Evolutionary conservation across 2,329 filamentous ascomycete genomes (phyloP).

Genomic region (Lachnellula cervina): DNA sequence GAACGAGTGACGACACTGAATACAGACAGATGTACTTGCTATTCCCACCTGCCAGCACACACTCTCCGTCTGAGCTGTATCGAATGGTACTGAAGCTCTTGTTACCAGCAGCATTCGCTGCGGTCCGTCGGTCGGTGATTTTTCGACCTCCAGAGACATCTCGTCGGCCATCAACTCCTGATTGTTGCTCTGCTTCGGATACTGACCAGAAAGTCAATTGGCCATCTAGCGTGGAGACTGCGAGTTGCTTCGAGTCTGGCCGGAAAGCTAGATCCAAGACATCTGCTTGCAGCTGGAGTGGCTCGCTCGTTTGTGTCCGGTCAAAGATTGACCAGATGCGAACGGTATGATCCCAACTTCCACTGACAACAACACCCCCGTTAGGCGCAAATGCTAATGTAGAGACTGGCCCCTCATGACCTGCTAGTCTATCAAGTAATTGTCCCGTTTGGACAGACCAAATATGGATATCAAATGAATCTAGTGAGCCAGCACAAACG

Average conservation of each 20-base stretch:
- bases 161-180: slow-evolving; percentile 81
- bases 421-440: slow-evolving; percentile 81
- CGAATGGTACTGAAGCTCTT: slow-evolving; percentile 85
- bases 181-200: slow-evolving; percentile 78
- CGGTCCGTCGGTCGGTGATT: slow-evolving; percentile 79
- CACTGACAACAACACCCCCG: slow-evolving; percentile 77
- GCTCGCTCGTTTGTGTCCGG: slow-evolving; percentile 90
- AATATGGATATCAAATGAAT: slow-evolving; percentile 95
- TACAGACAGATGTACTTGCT: slow-evolving; percentile 99
- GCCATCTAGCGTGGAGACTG: slow-evolving; percentile 87
- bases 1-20: slow-evolving; percentile 84
- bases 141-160: slow-evolving; percentile 92
- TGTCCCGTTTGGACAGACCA: slow-evolving; percentile 99
- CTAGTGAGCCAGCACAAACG: slow-evolving; percentile 87
- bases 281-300: slow-evolving; percentile 86
- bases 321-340: slow-evolving; percentile 95
- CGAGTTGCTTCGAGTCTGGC: slow-evolving; percentile 86
- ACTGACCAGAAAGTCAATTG: slow-evolving; percentile 95
- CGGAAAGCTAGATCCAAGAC: slow-evolving; percentile 81
- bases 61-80: slow-evolving; percentile 90
- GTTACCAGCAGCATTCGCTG: slow-evolving; percentile 83
- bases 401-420: slow-evolving; percentile 91
- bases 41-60: slow-evolving; percentile 84
- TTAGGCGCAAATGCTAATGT: slow-evolving; percentile 85
- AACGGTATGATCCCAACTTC: slow-evolving; percentile 95